A percentile compares a stretch with the other conserved stretches of the same genome.
Conservation (phyloP, 1,284 basidiomycete genomes). For the Erythrobasidium hasegawianum region DNA sequence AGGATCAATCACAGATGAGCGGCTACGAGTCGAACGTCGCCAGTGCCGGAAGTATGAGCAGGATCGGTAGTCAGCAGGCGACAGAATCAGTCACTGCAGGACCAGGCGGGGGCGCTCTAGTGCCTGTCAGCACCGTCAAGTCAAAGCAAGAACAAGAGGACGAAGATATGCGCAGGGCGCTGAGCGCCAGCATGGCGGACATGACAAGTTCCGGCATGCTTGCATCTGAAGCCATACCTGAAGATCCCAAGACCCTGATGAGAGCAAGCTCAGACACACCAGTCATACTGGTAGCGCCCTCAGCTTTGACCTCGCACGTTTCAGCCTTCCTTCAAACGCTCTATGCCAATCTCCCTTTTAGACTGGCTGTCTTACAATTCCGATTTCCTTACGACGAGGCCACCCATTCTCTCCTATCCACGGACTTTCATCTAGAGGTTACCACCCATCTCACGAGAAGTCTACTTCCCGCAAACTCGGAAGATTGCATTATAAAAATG, state of each 20-base stretch:
- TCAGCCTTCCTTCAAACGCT: constrained; percentile 19
- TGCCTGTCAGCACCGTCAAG: neutral
- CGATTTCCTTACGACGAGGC: neutral
- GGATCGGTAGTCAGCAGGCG: neutral
- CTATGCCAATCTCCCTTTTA: constrained; percentile 22
- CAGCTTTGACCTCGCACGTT: constrained; percentile 17
- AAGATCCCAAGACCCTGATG: constrained; percentile 2
- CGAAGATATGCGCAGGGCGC: constrained; percentile 15
- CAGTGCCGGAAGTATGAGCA: constrained; percentile 16
- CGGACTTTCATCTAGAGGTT: constrained; percentile 5
- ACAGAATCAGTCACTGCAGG: neutral
- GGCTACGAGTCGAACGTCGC: neutral
- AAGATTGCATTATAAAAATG: neutral
- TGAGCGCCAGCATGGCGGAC: constrained; percentile 17
- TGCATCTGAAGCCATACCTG: neutral
- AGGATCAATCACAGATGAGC: constrained; percentile 6
- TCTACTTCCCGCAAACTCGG: constrained; percentile 3
- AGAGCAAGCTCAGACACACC: constrained; percentile 5
- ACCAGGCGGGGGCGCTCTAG: neutral
- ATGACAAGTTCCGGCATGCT: neutral
- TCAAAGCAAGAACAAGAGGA: constrained; percentile 20
- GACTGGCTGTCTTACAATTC: constrained; percentile 4
- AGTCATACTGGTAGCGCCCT: constrained; percentile 9
- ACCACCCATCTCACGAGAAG: constrained; percentile 5
- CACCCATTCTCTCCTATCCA: neutral